Evolutionary conservation across 2,329 filamentous ascomycete species (phyloP), one percentile per base, ranked within the genome.

Genomic region (Fusarium chlamydosporum): DNA sequence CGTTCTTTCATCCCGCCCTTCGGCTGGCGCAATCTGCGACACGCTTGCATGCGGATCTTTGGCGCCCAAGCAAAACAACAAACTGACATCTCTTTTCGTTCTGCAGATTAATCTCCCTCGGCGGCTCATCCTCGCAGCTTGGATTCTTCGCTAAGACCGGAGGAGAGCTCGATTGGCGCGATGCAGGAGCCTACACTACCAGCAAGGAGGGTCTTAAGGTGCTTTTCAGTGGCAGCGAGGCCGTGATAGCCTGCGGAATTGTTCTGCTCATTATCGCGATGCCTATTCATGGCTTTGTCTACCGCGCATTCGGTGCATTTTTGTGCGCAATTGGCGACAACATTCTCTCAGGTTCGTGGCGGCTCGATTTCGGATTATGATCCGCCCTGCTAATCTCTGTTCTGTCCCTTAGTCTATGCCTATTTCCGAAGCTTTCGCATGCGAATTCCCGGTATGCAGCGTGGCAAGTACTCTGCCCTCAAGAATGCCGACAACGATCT

Each of bases 121-220:
- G 67, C 43, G 77, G 74, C 20, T 75, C 76, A 20, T 64, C 76
- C 4, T 76, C 76, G 7, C 76, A 78, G 48, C 63, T 77, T 12
- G 76, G 76, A 27, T 78, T 78, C 47, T 78, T 65, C 51, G 63
- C 68, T 47, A 71, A 77, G 48, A 77, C 76, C 0, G 76, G 76
- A 15, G 76, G 75, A 29, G 75, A 78, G 55, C 63, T 78, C 11
- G 72, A 78, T 48, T 78, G 76, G 76, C 69, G 67, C 31, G 77
- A 78, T 56, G 77, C 74, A 13, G 63, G 65, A 38, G 53, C 73
- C 12, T 77, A 77, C 42, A 74, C 77, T 20, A 66, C 68, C 31
- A 74, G 72, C 61, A 72, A 74, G 51, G 77, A 78, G 42, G 74
- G 71, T 18, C 67, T 76, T 27, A 77, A 77, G 64, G 71, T 78